phyloP scores from a whole-genome alignment of 441 rosid species.

The Populus hybrid region DNA sequence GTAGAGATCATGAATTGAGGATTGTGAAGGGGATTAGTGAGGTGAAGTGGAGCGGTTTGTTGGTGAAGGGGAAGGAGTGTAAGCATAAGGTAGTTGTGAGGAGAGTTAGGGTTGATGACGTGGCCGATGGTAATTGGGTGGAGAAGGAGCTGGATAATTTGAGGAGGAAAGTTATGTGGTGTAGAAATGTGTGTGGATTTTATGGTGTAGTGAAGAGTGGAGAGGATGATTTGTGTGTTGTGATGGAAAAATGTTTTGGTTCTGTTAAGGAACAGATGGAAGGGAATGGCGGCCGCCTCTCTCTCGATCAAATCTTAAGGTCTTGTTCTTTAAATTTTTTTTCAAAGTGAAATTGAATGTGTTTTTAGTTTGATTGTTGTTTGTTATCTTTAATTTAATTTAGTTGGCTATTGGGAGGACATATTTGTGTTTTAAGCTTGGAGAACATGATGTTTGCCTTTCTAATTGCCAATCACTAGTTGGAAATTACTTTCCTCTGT shows the following conservation, averaged over 20 bases:
- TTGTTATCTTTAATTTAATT: background rate
- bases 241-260: slow-evolving; percentile 81
- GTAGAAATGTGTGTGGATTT: slow-evolving; percentile 88
- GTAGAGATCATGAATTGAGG: slow-evolving; percentile 8
- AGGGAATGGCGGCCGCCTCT: slow-evolving; percentile 88
- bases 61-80: slow-evolving; percentile 35
- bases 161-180: slow-evolving; percentile 86
- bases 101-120: slow-evolving; percentile 65
- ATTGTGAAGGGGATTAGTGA: background rate
- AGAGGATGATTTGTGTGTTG: slow-evolving; percentile 51
- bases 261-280: slow-evolving; percentile 92
- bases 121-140: slow-evolving; percentile 78
- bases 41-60: background rate
- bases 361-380: background rate
- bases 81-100: slow-evolving; percentile 74
- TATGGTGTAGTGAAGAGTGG: slow-evolving; percentile 82
- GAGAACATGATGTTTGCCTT: background rate
- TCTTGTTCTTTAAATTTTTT: slow-evolving; percentile 13
- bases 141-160: slow-evolving; percentile 76
- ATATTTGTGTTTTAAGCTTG: background rate
- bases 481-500: background rate
- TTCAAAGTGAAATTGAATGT: background rate
- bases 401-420: background rate
- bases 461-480: background rate
- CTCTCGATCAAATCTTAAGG: slow-evolving; percentile 95